Percentiles rank a stretch among this genome's conserved stretches.
These are phyloP conservation scores for Hansenula sp. DNA, from an alignment of 1,139 yeast genomes.

Conservation along the genomic window DNA sequence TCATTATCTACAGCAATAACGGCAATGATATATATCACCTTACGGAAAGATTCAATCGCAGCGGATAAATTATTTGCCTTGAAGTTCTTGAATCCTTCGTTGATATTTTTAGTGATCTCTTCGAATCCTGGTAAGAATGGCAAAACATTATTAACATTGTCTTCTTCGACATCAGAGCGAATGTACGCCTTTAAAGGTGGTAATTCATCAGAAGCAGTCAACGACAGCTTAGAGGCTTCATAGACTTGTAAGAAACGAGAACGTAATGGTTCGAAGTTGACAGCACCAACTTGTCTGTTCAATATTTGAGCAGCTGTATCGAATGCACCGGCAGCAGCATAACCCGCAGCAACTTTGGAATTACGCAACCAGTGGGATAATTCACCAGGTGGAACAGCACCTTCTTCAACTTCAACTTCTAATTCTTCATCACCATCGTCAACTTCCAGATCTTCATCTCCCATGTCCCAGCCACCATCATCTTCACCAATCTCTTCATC, in stretches of 20 bases:
- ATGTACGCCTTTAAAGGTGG: slow-evolving; percentile 69
- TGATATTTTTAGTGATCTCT: slow-evolving; percentile 57
- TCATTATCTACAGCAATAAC: slow-evolving; percentile 68
- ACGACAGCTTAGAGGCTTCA: slow-evolving; percentile 69
- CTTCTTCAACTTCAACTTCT: slow-evolving; percentile 39
- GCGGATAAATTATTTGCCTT: slow-evolving; percentile 77
- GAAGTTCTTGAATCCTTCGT: slow-evolving; percentile 78
- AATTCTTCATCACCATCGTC: slow-evolving; percentile 57
- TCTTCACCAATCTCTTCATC: slow-evolving; percentile 47
- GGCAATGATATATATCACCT: slow-evolving; percentile 71
- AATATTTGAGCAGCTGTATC: slow-evolving; percentile 93
- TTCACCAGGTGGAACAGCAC: slow-evolving; percentile 49
- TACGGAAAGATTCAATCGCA: slow-evolving; percentile 78
- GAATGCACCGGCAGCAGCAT: slow-evolving; percentile 94
- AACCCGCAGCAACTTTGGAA: slow-evolving; percentile 88
- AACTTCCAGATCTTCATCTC: slow-evolving; percentile 60
- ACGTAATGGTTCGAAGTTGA: slow-evolving; percentile 84
- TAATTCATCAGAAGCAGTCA: slow-evolving; percentile 71
- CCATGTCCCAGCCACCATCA: slow-evolving; percentile 56
- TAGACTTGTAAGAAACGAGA: slow-evolving; percentile 79
- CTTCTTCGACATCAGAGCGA: slow-evolving; percentile 62
- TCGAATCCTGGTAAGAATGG: slow-evolving; percentile 80
- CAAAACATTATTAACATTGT: slow-evolving; percentile 42
- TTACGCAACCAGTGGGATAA: slow-evolving; percentile 81
- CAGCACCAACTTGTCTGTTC: slow-evolving; percentile 84